Percentiles rank a stretch among this genome's conserved stretches.
These are phyloP conservation scores for Pestalotiopsis sp. DNA, from an alignment of 2,329 filamentous ascomycete genomes.

Conservation along the genomic window DNA sequence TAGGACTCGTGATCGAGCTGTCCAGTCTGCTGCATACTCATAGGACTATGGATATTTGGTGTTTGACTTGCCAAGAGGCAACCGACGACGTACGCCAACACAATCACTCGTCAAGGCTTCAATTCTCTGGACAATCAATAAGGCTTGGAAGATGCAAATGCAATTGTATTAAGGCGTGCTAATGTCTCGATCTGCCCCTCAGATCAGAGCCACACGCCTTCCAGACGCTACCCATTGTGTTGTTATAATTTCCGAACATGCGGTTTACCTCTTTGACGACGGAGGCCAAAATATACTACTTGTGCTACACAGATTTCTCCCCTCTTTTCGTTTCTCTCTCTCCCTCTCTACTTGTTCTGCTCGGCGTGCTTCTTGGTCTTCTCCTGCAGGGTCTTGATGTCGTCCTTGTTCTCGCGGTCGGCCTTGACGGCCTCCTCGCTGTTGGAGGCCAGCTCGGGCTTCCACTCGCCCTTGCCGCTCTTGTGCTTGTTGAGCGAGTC, in stretches of 20 bases:
- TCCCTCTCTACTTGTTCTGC: conserved; percentile 44
- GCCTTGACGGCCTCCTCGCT: conserved; percentile 79
- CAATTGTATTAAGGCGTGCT: not conserved
- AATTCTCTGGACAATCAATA: not conserved
- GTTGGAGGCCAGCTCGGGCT: conserved; percentile 75
- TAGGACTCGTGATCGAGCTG: too few species aligned
- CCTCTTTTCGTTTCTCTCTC: conserved; percentile 41
- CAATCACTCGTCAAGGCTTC: not conserved
- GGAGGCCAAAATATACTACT: not conserved
- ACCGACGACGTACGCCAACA: too few species aligned
- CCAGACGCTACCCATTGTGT: not conserved
- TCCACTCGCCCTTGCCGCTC: conserved; percentile 74
- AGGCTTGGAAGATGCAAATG: not conserved
- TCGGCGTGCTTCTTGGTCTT: conserved; percentile 58
- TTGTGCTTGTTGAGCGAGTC: conserved; percentile 69
- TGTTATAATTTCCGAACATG: not conserved
- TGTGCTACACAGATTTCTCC: not conserved
- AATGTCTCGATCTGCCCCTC: not conserved
- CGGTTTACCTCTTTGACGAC: not conserved
- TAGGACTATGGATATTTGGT: too few species aligned
- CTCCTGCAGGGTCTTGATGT: conserved; percentile 57
- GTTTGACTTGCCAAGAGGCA: too few species aligned
- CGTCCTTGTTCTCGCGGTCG: conserved; percentile 54
- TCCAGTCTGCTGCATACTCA: too few species aligned
- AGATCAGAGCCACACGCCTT: not conserved